Conservation (phyloP, 306 rosid genomes). For the Quillaja saponaria region DNA sequence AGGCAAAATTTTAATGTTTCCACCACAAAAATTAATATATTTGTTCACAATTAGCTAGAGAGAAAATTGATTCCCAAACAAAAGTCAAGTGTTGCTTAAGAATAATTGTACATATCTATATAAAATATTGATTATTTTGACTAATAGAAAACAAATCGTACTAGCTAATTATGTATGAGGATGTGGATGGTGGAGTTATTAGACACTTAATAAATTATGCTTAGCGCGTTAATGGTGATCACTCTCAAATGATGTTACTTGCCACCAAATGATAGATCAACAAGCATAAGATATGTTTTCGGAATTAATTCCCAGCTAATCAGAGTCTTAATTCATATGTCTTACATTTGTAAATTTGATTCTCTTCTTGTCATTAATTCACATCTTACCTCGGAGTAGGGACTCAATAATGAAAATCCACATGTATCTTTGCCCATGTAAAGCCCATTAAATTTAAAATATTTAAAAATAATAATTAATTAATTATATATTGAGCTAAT, state of each 20-base stretch:
- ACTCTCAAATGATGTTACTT: constrained; percentile 51
- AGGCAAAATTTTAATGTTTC: too few species aligned
- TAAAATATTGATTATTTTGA: too few species aligned
- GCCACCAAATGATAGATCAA: constrained; percentile 48
- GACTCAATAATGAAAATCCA: constrained; percentile 14
- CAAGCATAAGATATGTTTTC: constrained; percentile 32
- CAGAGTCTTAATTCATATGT: constrained; percentile 44
- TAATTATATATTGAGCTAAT: too few species aligned
- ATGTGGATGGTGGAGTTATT: constrained; percentile 33
- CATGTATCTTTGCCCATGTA: constrained; percentile 26
- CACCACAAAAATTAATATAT: too few species aligned
- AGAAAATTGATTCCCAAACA: too few species aligned
- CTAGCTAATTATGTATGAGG: too few species aligned
- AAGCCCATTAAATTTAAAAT: too few species aligned
- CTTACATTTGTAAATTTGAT: constrained; percentile 47
- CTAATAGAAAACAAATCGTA: too few species aligned
- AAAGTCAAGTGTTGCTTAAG: too few species aligned
- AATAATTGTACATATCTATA: too few species aligned
- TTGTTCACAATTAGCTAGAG: too few species aligned
- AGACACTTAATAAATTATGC: constrained; percentile 21
- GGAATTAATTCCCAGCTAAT: constrained; percentile 38
- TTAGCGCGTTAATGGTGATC: constrained; percentile 36
- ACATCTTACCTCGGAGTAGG: constrained; percentile 40
- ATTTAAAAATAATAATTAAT: too few species aligned
- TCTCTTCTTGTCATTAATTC: constrained; percentile 45